These are phyloP conservation scores for Metahyphopichia silvanorum DNA, from an alignment of 805 yeast genomes.

Conservation along the genomic window DNA sequence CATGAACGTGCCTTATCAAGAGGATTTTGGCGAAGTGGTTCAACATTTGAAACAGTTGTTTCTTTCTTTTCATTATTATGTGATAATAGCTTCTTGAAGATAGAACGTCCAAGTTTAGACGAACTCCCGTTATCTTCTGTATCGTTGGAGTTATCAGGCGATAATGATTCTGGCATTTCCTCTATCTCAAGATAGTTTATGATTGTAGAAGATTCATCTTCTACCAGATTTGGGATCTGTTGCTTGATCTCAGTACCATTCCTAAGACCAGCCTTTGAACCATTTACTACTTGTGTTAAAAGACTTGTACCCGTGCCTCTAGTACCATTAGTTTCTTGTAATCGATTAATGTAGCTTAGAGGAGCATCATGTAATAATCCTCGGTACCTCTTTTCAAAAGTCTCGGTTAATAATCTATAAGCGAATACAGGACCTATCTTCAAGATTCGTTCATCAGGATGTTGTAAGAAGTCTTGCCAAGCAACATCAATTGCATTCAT, in stretches of 20 bases:
- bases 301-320: slow-evolving; percentile 22
- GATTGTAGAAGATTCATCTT: slow-evolving; percentile 62
- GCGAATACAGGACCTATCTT: slow-evolving; percentile 54
- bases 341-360: slow-evolving; percentile 33
- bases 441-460: slow-evolving; percentile 58
- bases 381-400: slow-evolving; percentile 53
- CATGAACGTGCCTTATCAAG: slow-evolving; percentile 44
- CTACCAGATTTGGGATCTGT: slow-evolving; percentile 23
- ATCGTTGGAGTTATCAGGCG: slow-evolving; percentile 1
- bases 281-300: slow-evolving; percentile 38
- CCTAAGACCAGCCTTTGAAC: slow-evolving; percentile 23
- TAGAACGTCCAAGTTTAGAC: slow-evolving; percentile 5
- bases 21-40: slow-evolving; percentile 14
- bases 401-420: slow-evolving; percentile 40
- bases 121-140: not conserved
- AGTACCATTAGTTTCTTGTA: slow-evolving; percentile 14
- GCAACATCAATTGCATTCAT: slow-evolving; percentile 53
- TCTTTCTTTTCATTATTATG: slow-evolving; percentile 8
- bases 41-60: not conserved
- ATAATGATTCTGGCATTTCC: slow-evolving; percentile 9
- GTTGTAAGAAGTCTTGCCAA: slow-evolving; percentile 53
- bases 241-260: slow-evolving; percentile 14
- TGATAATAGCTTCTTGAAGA: slow-evolving; percentile 15
- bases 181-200: slow-evolving; percentile 45
- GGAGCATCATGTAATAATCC: slow-evolving; percentile 62